A percentile compares a stretch with the other conserved stretches of the same genome.
These are phyloP conservation scores for Cladosporium sp. DNA, from an alignment of 2,329 filamentous ascomycete genomes.

Conservation along the genomic window DNA sequence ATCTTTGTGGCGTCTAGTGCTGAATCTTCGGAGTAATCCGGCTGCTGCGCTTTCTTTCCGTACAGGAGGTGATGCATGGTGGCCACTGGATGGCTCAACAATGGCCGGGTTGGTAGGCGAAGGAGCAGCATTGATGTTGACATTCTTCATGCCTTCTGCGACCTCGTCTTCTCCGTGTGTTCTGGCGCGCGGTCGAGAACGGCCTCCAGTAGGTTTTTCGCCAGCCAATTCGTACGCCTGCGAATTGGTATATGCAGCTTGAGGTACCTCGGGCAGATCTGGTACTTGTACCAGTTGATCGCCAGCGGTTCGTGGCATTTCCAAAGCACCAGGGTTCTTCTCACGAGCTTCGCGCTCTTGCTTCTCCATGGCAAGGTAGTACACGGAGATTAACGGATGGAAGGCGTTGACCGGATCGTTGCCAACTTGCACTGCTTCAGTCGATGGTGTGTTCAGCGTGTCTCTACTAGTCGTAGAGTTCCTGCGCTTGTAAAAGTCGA, in stretches of 20 bases:
- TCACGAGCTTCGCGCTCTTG: constrained; percentile 68
- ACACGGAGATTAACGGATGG: constrained; percentile 86
- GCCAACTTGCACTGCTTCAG: constrained; percentile 76
- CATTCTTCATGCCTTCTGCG: constrained; percentile 64
- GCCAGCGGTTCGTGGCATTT: constrained; percentile 52
- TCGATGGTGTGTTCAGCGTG: constrained; percentile 76
- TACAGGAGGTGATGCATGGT: constrained; percentile 40
- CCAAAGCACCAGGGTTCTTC: constrained; percentile 54
- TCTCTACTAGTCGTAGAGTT: constrained; percentile 87
- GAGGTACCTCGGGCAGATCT: constrained; percentile 68
- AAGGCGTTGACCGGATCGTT: constrained; percentile 89
- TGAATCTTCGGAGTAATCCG: constrained; percentile 81
- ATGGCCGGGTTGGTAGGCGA: constrained; percentile 38
- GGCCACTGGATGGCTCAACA: constrained; percentile 32
- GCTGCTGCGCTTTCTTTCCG: constrained; percentile 86
- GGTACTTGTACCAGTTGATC: constrained; percentile 60
- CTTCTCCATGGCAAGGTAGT: constrained; percentile 95
- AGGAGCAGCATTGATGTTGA: constrained; percentile 56
- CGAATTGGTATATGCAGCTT: constrained; percentile 83
- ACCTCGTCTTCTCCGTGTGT: constrained; percentile 95
- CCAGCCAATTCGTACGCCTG: constrained; percentile 82
- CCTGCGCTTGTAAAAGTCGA: constrained; percentile 94
- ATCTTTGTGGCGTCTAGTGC: constrained; percentile 73
- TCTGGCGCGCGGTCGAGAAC: constrained; percentile 76
- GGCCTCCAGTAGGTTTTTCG: constrained; percentile 77